Base-by-base conservation (phyloP, 345 rosid genomes). In the Toxicodendron radicans region DNA sequence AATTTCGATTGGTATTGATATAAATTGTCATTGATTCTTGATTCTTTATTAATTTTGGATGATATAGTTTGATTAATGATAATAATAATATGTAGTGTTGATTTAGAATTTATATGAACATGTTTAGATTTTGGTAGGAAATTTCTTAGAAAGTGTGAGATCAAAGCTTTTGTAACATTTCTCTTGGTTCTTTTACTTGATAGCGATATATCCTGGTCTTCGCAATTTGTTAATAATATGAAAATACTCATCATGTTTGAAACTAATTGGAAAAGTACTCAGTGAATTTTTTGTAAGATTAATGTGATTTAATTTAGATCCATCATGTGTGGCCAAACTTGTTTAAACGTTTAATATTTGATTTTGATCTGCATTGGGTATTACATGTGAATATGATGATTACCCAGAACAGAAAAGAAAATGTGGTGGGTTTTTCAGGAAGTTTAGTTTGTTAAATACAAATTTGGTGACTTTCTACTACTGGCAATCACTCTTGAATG, bases 161-260 rank as follows among this genome's bases (percentile, higher is more conserved):
- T 95, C 75, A 95, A 95, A 87, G 99, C 99, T 78, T 93, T 95
- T 78, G 99, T 93, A 91, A 89, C 98, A 75, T 43, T 62, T 76
- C 72, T 72, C 49, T 21, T 75, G 20, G 16, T 58, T 77, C 58
- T 54, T 49, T 77, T 68, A 21, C 51, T 20, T 74, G 58, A 66
- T 43, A 58, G 70, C 35, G 3, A 11, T 21, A 35, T 48, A 68
- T 79, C 41, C 62, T 58, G 53, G 54, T 20, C 73, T 30, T 46
- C 43, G 17, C 46, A 14, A 30, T 66, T 18, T 52, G 58, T 13
- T 12, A 43, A 33, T 43, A 33, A 11, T 58, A 7, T 11, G 18
- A 38, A 38, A 38, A 38, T 24, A 52, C 27, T 57, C 23, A 21
- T 52, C 51, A 32, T 9, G 17, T 51, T 58, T 46, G 20, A n/a